Percentiles rank a stretch among this genome's conserved stretches.
These are phyloP conservation scores for Stereocaulon alpinum DNA, from an alignment of 495 filamentous ascomycete species.

Conservation along the genomic window DNA sequence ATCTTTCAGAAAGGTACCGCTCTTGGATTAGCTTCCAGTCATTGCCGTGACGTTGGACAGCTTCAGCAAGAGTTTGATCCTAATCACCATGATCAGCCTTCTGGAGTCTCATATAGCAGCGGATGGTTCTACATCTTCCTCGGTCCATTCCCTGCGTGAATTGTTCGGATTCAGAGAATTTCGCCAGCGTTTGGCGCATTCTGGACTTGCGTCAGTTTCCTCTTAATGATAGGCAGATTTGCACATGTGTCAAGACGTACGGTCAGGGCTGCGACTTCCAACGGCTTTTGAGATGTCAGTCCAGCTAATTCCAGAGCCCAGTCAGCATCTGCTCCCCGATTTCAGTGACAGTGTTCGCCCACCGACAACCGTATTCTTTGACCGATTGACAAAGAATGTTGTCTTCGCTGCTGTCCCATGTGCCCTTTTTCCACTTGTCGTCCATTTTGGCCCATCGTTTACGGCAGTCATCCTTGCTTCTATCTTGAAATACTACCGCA, in stretches of 20 bases:
- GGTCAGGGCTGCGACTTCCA: conserved; percentile 7
- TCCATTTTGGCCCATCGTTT: conserved; percentile 11
- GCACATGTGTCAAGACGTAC: neutral
- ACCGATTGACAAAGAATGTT: conserved; percentile 20
- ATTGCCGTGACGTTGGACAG: conserved; percentile 1
- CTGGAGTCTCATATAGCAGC: neutral
- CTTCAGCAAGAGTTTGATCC: neutral
- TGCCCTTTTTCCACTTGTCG: conserved; percentile 15
- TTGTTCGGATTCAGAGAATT: conserved; percentile 4
- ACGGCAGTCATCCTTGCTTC: conserved; percentile 10
- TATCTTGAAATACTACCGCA: conserved; percentile 2
- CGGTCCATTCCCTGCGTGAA: conserved; percentile 7
- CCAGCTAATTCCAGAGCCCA: conserved; percentile 1
- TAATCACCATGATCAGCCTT: neutral
- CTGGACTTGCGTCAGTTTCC: neutral
- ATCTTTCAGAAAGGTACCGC: neutral
- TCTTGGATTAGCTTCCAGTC: conserved; percentile 7
- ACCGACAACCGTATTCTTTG: conserved; percentile 17
- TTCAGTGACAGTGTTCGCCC: neutral
- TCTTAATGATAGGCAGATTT: no score
- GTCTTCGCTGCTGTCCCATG: conserved; percentile 22
- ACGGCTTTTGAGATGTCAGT: conserved; percentile 2
- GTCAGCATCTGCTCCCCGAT: neutral
- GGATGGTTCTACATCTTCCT: neutral
- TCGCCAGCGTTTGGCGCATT: conserved; percentile 9